phyloP scores from a whole-genome alignment of 2,329 filamentous ascomycete genomes.

The Trichoderma citrinoviride region DNA sequence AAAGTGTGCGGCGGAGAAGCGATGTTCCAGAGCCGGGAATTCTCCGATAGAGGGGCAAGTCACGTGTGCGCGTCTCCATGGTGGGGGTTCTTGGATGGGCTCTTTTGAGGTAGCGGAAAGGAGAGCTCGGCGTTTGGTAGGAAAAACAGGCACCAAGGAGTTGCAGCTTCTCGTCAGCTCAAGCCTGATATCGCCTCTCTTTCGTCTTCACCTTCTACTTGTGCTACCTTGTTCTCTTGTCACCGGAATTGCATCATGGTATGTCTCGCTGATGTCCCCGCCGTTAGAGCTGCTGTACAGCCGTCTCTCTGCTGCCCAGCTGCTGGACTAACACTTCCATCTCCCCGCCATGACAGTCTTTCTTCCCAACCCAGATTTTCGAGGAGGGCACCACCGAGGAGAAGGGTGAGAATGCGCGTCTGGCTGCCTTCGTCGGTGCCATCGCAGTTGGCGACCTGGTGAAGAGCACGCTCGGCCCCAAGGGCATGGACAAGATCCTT shows the following conservation, averaged over 20 bases:
- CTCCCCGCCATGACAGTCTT: slow-evolving; percentile 44
- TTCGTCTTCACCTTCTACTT: not conserved
- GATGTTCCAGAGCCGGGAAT: slow-evolving; percentile 38
- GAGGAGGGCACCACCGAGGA: slow-evolving; percentile 95
- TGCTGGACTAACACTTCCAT: slow-evolving; percentile 6
- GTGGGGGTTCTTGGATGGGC: slow-evolving; percentile 12
- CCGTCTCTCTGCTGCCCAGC: not conserved
- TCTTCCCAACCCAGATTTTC: slow-evolving; percentile 96
- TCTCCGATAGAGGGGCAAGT: slow-evolving; percentile 40
- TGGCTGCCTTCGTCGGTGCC: slow-evolving; percentile 96
- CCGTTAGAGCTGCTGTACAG: not conserved
- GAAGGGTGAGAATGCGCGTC: slow-evolving; percentile 98
- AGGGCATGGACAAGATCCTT: slow-evolving; percentile 98
- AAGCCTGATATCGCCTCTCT: slow-evolving; percentile 6
- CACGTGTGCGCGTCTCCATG: slow-evolving; percentile 34
- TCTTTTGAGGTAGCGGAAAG: not conserved
- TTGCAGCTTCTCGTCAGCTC: slow-evolving; percentile 9
- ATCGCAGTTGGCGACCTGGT: slow-evolving; percentile 97
- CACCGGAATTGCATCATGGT: slow-evolving; percentile 15
- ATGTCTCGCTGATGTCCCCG: not conserved
- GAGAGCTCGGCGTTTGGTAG: slow-evolving; percentile 18
- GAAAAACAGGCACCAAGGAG: slow-evolving; percentile 29
- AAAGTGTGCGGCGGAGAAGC: slow-evolving; percentile 44
- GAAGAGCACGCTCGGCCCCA: slow-evolving; percentile 94
- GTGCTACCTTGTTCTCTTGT: slow-evolving; percentile 14